Evolutionary conservation across 2,329 filamentous ascomycete species (phyloP).

Genomic region (Cadophora malorum): DNA sequence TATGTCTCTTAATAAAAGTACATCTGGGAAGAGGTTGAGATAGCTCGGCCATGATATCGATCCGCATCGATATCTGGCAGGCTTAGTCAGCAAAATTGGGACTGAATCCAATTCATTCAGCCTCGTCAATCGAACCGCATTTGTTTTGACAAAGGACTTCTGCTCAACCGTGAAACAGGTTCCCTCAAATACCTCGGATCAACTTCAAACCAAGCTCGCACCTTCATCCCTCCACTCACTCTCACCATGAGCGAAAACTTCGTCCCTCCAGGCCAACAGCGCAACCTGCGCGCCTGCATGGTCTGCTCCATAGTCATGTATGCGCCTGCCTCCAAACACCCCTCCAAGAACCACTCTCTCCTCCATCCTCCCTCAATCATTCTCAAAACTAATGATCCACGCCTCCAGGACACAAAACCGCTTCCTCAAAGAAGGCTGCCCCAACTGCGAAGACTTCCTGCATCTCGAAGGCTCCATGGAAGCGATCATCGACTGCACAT

Average conservation of each 20-base stretch:
- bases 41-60: not conserved
- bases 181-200: not conserved
- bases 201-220: not conserved
- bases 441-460: conserved; percentile 95
- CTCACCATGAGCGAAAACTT: conserved; percentile 60
- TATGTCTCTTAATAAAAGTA: not conserved
- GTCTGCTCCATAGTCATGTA: conserved; percentile 93
- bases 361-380: conserved; percentile 1
- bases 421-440: conserved; percentile 87
- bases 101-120: not conserved
- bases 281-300: conserved; percentile 95
- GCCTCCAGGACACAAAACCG: conserved; percentile 57
- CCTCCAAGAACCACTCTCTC: conserved; percentile 20
- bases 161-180: not conserved
- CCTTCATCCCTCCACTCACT: not conserved
- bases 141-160: not conserved
- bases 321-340: conserved; percentile 51
- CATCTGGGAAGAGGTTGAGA: not conserved
- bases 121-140: conserved; percentile 9
- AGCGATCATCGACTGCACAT: conserved; percentile 89
- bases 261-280: conserved; percentile 76
- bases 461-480: conserved; percentile 81
- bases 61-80: not conserved
- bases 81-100: not conserved
- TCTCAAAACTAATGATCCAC: conserved; percentile 28